phyloP scores from a whole-genome alignment of 441 rosid genomes.

The Populus hybrid region DNA sequence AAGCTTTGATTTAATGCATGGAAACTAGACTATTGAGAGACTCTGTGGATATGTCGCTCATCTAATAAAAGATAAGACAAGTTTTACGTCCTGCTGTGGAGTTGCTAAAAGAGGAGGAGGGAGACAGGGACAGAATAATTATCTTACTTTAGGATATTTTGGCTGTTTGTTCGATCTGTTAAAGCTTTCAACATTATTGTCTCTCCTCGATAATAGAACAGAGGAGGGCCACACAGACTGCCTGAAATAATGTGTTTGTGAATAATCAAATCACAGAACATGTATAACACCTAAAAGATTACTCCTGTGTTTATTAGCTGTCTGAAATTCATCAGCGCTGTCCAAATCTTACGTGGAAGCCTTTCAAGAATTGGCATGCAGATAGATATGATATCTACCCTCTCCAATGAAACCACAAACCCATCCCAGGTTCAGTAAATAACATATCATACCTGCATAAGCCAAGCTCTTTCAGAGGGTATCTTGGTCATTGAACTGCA shows the following conservation, averaged over 20 bases:
- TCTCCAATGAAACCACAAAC: conserved; percentile 14
- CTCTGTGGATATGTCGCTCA: neutral
- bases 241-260: conserved; percentile 10
- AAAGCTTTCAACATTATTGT: conserved; percentile 27
- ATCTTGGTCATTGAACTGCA: conserved; percentile 9
- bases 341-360: conserved; percentile 37
- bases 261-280: conserved; percentile 18
- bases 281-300: conserved; percentile 8
- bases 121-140: neutral
- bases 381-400: conserved; percentile 28
- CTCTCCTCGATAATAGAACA: conserved; percentile 33
- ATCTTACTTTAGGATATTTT: conserved; percentile 4
- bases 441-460: conserved; percentile 6
- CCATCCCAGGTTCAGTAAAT: neutral
- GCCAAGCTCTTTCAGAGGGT: conserved; percentile 17
- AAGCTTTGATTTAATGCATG: neutral
- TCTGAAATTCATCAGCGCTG: conserved; percentile 38
- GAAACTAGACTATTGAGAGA: neutral
- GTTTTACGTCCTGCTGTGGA: neutral
- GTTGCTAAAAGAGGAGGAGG: neutral
- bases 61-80: neutral
- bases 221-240: conserved; percentile 15
- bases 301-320: conserved; percentile 34
- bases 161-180: conserved; percentile 24
- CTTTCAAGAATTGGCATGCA: conserved; percentile 17